Percentiles rank a stretch among this genome's conserved stretches.
phyloP scores from a whole-genome alignment of 2,329 filamentous ascomycete genomes.

The Xylariaceae sp. region DNA sequence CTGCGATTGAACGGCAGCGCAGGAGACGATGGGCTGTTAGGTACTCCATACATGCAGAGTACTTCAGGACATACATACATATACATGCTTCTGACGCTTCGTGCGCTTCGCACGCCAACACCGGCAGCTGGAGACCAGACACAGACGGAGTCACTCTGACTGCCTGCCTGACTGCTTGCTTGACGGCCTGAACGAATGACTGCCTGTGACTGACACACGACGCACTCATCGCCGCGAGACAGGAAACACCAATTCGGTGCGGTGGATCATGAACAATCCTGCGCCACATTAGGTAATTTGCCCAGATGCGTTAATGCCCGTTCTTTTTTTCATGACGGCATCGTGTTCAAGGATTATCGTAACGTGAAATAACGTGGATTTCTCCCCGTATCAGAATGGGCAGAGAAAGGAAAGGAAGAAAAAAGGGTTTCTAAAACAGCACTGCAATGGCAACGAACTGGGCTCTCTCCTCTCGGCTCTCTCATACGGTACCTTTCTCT shows the following conservation, averaged over 20 bases:
- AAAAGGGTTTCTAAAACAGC: not conserved
- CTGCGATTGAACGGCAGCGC: not conserved
- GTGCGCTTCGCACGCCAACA: too few species aligned
- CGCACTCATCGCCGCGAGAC: not conserved
- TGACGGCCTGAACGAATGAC: too few species aligned
- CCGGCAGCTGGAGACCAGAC: too few species aligned
- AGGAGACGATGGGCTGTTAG: not conserved
- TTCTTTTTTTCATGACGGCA: not conserved
- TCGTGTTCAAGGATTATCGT: not conserved
- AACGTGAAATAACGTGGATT: not conserved
- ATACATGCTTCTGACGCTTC: too few species aligned
- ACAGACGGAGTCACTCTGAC: too few species aligned
- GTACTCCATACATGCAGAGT: not conserved
- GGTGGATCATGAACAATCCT: conserved; percentile 4
- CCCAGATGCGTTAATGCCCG: not conserved
- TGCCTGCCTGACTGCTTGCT: too few species aligned
- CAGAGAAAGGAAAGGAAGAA: not conserved
- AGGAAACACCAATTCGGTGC: conserved; percentile 6
- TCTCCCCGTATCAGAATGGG: too few species aligned
- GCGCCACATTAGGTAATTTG: not conserved
- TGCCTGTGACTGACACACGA: too few species aligned
- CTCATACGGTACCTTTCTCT: too few species aligned
- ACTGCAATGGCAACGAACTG: too few species aligned
- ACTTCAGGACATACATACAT: not conserved
- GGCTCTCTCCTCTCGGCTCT: too few species aligned